Evolutionary conservation across 306 rosid species (phyloP).

Genomic region (Malus sylvestris): DNA sequence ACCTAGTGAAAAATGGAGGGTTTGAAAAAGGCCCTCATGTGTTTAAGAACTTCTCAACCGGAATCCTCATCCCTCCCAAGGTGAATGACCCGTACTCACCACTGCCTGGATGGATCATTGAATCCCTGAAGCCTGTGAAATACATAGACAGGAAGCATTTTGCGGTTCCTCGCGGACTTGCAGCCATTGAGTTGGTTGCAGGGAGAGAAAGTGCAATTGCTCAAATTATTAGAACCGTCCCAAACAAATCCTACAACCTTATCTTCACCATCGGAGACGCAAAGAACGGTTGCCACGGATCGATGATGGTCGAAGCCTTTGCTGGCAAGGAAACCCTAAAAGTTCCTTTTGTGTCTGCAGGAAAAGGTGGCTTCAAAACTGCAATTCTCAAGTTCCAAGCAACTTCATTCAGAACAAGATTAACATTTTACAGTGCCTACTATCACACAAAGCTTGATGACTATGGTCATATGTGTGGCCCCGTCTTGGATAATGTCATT

Average conservation of each 20-base stretch:
- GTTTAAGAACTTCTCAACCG: conserved; percentile 44
- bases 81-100: conserved; percentile 31
- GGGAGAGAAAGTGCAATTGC: conserved; percentile 51
- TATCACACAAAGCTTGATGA: conserved; percentile 40
- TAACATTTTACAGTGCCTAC: conserved; percentile 41
- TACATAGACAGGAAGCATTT: conserved; percentile 44
- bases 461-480: conserved; percentile 46
- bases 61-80: conserved; percentile 45
- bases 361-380: conserved; percentile 35
- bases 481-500: conserved; percentile 38
- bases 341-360: conserved; percentile 31
- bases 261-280: conserved; percentile 52
- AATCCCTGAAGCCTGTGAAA: conserved; percentile 48
- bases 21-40: conserved; percentile 46
- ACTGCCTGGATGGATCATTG: conserved; percentile 50
- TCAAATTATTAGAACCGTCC: conserved; percentile 41
- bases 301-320: conserved; percentile 45
- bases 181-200: conserved; percentile 39
- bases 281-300: conserved; percentile 42
- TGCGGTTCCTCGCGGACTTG: conserved; percentile 35
- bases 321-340: conserved; percentile 33
- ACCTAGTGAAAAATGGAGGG: conserved; percentile 38
- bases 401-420: conserved; percentile 12
- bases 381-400: conserved; percentile 43
- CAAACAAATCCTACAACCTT: conserved; percentile 34